A percentile compares a stretch with the other conserved stretches of the same genome.
phyloP scores from a whole-genome alignment of 257 asterid genomes.

The Sherardia arvensis region DNA sequence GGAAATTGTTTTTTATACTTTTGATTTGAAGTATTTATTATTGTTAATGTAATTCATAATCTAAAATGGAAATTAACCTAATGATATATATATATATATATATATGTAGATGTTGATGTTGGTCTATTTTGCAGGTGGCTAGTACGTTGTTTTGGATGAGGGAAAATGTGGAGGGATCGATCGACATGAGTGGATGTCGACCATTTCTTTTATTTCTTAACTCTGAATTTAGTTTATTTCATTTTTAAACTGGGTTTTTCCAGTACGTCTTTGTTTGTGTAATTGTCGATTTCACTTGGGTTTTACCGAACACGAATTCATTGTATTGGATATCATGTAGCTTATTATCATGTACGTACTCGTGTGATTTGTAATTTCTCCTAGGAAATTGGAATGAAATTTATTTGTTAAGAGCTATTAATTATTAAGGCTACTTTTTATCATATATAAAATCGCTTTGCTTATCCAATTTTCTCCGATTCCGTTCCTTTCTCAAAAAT shows the following conservation, averaged over 20 bases:
- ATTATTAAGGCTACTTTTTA: neutral
- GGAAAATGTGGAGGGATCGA: neutral
- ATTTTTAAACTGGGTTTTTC: neutral
- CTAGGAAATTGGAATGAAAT: slow-evolving; percentile 6
- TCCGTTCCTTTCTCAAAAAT: no score
- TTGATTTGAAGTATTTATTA: neutral
- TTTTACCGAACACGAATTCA: slow-evolving; percentile 12
- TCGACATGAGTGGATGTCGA: slow-evolving; percentile 43
- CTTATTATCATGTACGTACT: neutral
- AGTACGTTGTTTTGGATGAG: slow-evolving; percentile 12
- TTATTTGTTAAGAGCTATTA: neutral
- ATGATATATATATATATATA: no score
- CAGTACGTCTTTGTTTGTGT: slow-evolving; percentile 6
- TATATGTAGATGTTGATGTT: no score
- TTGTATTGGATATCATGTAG: slow-evolving; percentile 15
- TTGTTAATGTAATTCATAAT: no score
- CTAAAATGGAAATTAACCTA: neutral
- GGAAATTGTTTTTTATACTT: neutral
- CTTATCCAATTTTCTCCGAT: neutral
- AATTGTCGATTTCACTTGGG: slow-evolving; percentile 1
- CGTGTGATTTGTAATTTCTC: slow-evolving; percentile 8
- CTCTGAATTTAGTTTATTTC: neutral
- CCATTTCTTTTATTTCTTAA: neutral
- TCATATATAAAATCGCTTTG: neutral
- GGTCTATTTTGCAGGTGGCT: slow-evolving; percentile 22